Evolutionary conservation across 2,329 filamentous ascomycete genomes (phyloP), one percentile per base, ranked within the genome.

Genomic region (Rhynchosporium secalis): DNA sequence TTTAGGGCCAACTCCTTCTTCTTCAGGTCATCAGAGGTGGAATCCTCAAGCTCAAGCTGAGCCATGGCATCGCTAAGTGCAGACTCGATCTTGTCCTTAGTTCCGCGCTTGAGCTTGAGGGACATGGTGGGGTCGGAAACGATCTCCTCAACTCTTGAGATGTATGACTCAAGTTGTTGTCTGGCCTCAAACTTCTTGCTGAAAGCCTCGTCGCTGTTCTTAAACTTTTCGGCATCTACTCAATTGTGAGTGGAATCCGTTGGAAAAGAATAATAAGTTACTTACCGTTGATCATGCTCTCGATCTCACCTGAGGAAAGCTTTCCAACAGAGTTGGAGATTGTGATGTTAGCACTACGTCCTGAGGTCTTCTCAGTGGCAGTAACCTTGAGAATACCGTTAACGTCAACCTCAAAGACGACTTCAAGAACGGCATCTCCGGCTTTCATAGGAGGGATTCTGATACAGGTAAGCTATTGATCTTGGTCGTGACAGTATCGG

Each of bases 311-410:
- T 59, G 89, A 90, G 67, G 92, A 96, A 71, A 99, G 91, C 86
- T 99, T 99, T 79, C 95, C 95, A 74, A 99, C 94, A 64, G 95
- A 96, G 88, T 99, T 99, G 81, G 91, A 92, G 81, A 99, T 99
- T 78, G 95, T 99, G 79, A 99, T 99, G 88, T 99, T 99, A 81
- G 95, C 95, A 76, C 86, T 95, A 78, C 95, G 93, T 75, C 95
- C 95, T 40, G 95, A 96, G 72, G 92, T 94, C 88, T 99, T 99
- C 87, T 99, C 95, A 54, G 94, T 97, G 71, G 95, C 95, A 68
- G 94, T 98, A 75, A 98, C 95, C 88, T 99, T 99, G 71, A 99
- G 89, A 78, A 97, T 96, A 89, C 95, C 95, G 85, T 99, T 99
- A 86, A 97, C 95, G 73, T 99, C 95, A 76, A 99, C 95, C 83